These are phyloP conservation scores for Rhodotorula taiwanensis DNA, from an alignment of 768 basidiomycete genomes.

Conservation along the genomic window DNA sequence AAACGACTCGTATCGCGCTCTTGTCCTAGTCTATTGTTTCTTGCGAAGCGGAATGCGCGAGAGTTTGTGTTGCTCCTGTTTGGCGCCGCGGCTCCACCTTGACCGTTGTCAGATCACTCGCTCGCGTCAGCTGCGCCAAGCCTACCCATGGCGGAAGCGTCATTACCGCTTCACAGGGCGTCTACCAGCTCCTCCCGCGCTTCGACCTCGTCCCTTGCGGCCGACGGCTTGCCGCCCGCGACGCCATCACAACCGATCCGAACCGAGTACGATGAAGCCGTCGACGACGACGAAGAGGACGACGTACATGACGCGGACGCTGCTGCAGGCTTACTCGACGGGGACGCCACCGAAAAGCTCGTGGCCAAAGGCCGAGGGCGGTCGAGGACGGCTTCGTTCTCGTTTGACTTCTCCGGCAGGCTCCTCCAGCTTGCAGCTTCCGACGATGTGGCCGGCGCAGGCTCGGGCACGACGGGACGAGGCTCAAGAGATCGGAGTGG, in stretches of 20 bases:
- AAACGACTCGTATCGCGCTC: background rate
- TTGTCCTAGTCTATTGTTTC: background rate
- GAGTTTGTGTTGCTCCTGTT: too few relatives aligned
- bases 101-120: background rate
- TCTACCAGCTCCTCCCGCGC: background rate
- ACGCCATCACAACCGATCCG: constrained; percentile 4
- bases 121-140: background rate
- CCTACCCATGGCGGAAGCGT: background rate
- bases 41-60: background rate
- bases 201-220: background rate
- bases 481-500: background rate
- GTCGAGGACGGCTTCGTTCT: constrained; percentile 10
- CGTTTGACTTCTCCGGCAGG: constrained; percentile 10
- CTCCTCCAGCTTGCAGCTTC: constrained; percentile 8
- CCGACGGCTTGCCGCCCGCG: background rate
- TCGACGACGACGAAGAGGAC: constrained; percentile 17
- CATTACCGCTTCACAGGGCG: background rate
- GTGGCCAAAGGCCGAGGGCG: background rate
- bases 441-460: background rate
- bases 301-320: background rate
- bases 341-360: too few relatives aligned
- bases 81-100: too few relatives aligned
- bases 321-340: background rate
- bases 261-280: background rate
- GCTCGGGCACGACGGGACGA: background rate